phyloP scores from a whole-genome alignment of 2,329 filamentous ascomycete genomes.

The Colletotrichum higginsianum region DNA sequence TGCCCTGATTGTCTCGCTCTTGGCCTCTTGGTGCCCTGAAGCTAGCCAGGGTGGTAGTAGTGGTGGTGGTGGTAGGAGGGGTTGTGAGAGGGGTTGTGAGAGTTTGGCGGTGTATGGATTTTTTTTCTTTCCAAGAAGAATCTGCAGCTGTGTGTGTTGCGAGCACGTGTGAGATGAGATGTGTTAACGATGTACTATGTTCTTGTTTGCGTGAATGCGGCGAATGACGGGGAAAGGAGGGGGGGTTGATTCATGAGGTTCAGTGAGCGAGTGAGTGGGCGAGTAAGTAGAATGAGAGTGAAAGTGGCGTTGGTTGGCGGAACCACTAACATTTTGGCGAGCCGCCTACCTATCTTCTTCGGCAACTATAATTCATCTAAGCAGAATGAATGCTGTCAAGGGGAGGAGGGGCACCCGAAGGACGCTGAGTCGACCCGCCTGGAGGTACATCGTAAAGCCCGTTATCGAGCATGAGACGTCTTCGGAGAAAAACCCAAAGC shows the following conservation, averaged over 20 bases:
- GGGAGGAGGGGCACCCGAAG: background rate
- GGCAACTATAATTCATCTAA: background rate
- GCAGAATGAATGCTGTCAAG: background rate
- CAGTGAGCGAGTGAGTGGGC: too few relatives aligned
- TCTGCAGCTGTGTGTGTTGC: background rate
- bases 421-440: background rate
- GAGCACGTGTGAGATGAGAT: background rate
- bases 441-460: background rate
- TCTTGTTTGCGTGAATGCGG: too few relatives aligned
- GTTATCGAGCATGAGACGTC: background rate
- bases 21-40: constrained; percentile 19
- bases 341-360: too few relatives aligned
- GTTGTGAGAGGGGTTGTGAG: constrained; percentile 19
- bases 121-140: background rate
- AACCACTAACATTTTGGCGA: background rate
- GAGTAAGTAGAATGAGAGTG: background rate
- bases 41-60: constrained; percentile 17
- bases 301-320: background rate
- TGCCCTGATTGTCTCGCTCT: constrained; percentile 28
- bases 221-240: too few relatives aligned
- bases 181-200: too few relatives aligned
- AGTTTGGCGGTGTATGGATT: background rate
- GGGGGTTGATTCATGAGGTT: constrained; percentile 6
- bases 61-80: background rate
- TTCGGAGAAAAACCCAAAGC: background rate